These are phyloP conservation scores for Magnolia changhungtana DNA, from an alignment of 164 flowering plant genomes.

Conservation along the genomic window DNA sequence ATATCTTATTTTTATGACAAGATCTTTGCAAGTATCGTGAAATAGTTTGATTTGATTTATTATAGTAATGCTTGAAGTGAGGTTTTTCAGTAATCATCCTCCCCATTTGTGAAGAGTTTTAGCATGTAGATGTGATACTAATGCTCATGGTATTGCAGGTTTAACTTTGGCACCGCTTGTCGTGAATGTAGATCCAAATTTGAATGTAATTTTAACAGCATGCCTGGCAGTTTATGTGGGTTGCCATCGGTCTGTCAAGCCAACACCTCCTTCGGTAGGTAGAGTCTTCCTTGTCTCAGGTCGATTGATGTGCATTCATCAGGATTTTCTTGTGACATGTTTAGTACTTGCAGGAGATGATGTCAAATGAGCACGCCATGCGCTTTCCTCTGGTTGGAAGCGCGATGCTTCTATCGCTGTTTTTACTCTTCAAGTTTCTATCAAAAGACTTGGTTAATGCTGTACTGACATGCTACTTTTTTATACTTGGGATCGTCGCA, in stretches of 20 bases:
- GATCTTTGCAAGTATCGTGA: background rate
- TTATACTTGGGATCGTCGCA: conserved; percentile 89
- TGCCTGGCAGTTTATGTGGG: conserved; percentile 88
- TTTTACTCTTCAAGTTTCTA: conserved; percentile 90
- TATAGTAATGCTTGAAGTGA: background rate
- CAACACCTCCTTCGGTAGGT: conserved; percentile 93
- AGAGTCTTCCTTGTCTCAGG: background rate
- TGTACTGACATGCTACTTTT: conserved; percentile 89
- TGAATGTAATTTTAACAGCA: conserved; percentile 92
- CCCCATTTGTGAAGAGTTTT: background rate
- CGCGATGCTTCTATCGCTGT: conserved; percentile 87
- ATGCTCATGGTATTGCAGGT: conserved; percentile 40
- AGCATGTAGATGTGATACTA: background rate
- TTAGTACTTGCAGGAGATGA: conserved; percentile 67
- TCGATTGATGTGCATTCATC: background rate
- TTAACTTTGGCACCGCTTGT: conserved; percentile 86
- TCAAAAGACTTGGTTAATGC: conserved; percentile 97
- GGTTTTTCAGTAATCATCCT: background rate
- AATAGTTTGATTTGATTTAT: background rate
- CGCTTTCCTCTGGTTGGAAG: conserved; percentile 96
- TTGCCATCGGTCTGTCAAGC: conserved; percentile 90
- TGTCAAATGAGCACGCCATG: conserved; percentile 99
- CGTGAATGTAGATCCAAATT: conserved; percentile 79
- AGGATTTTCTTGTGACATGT: background rate
- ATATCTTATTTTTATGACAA: background rate